A percentile compares a stretch with the other conserved stretches of the same genome.
Evolutionary conservation across 73 alveolate species (phyloP).

Genomic region (Uronychia binucleata): DNA sequence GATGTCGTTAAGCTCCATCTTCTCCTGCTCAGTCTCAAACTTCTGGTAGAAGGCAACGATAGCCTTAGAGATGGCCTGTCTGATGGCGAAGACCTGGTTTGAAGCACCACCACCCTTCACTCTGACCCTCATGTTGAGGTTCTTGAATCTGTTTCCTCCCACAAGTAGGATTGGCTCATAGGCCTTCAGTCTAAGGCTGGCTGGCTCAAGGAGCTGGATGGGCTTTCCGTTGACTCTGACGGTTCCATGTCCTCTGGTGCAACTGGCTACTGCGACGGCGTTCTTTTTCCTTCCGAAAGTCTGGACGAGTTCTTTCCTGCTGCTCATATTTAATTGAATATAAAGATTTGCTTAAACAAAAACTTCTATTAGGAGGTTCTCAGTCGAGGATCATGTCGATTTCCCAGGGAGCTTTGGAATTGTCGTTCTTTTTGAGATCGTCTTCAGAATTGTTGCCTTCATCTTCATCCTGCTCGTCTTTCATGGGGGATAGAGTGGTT

Average conservation of each 20-base stretch:
- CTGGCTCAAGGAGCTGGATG: slow-evolving; percentile 93
- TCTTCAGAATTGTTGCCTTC: not conserved
- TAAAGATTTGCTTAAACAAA: not conserved
- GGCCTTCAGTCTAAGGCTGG: slow-evolving; percentile 90
- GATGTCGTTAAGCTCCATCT: slow-evolving; percentile 90
- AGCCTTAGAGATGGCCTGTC: slow-evolving; percentile 98
- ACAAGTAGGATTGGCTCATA: slow-evolving; percentile 94
- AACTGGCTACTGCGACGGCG: slow-evolving; percentile 95
- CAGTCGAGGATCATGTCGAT: not conserved
- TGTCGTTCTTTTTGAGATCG: not conserved
- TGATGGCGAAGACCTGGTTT: slow-evolving; percentile 95
- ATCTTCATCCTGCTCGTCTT: not conserved
- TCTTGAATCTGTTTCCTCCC: slow-evolving; percentile 86
- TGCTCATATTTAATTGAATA: slow-evolving; percentile 32
- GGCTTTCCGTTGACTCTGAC: slow-evolving; percentile 97
- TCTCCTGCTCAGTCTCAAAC: slow-evolving; percentile 91
- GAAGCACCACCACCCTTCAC: slow-evolving; percentile 97
- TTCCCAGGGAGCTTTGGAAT: not conserved
- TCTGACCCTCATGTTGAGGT: slow-evolving; percentile 93
- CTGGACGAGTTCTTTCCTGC: slow-evolving; percentile 75
- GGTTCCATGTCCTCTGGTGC: slow-evolving; percentile 81
- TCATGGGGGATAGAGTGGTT: not conserved
- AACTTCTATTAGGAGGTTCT: not conserved
- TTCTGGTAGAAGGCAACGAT: slow-evolving; percentile 93
- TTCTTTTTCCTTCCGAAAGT: slow-evolving; percentile 97